Evolutionary conservation across 2,329 filamentous ascomycete species (phyloP), one percentile per base, ranked within the genome.

Genomic region (Cladobotryum protrusum): DNA sequence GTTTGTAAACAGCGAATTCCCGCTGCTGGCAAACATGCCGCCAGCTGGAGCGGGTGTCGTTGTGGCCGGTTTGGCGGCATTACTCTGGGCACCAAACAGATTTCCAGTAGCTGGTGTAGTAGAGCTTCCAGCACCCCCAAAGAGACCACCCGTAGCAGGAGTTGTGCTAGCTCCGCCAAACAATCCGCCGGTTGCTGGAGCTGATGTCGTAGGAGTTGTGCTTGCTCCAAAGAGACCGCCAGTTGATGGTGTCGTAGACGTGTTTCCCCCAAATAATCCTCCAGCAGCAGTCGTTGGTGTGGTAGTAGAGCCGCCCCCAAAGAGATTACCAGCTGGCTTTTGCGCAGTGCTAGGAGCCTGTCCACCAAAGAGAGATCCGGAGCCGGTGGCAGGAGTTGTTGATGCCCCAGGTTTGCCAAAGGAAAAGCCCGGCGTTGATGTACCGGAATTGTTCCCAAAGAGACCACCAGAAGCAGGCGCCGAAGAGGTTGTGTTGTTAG

Each of bases 391-490:
- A 12, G 67, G 61, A 15, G 63, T 55, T n/a, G 59, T 51, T 33
- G 58, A 52, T 33, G 55, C 55, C 37, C 58, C 59, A 19, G 59
- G 29, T 17, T 55, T 59, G 34, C 68, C 68, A 53, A 78, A 78
- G 9, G 69, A 68, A 59, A 77, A 75, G 8, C 56, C 52, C 19
- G 72, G 57, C 19, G 66, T 55, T 37, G 62, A 59, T 32, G 56
- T 55, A 35, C 60, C 43, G 9, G 55, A 48, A 32, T 57, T 60
- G 50, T 55, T 54, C 41, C 72, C 72, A 57, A 78, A 77, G 8
- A 76, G 56, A 17, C 63, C 59, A 13, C 67, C 67, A 5, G 67
- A 58, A 44, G 74, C 67, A 17, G 68, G 70, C 50, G 71, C 68
- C 59, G 68, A 63, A 18, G 61, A 64, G 9, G 63, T 64, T 7